Evolutionary conservation across 306 rosid genomes (phyloP), one percentile per base, ranked within the genome.

Genomic region (Gynostemma pentaphyllum): DNA sequence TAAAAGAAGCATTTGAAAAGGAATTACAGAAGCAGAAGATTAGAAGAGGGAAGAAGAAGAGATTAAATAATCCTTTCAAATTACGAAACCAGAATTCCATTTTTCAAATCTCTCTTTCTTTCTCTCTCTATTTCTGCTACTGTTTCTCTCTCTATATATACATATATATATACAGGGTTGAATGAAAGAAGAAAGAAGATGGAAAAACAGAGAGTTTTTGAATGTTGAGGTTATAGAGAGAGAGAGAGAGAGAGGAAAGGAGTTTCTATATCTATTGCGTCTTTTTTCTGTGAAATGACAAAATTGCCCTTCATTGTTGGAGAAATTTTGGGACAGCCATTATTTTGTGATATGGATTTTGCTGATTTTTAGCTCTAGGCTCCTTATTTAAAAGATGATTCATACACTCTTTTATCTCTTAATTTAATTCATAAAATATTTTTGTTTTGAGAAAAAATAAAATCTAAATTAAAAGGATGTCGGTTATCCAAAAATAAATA

Each of bases 31-130:
- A 26, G 49, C 63, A 72, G 28, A 46, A 42, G 52, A 69, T 15
- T 10, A 70, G 28, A 10, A 56, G 45, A 40, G 52, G 61, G 42
- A 76, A 26, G 37, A 76, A 26, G 37, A 62, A 68, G 42, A 52
- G 5, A 47, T 34, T 68, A 13, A 21, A 34, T 40, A 21, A 34
- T 40, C 68, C 74, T 19, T 29, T 34, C 44, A 68, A 66, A 70
- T 77, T 52, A 78, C 87, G 72, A 71, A 75, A 56, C 34, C 29
- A 19, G 5, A n/a, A 72, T 57, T 79, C 80, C 88, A 82, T 80
- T 32, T 49, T 62, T 57, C 21, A 18, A 24, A 29, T 71, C 46
- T 48, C 71, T 39, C 16, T 44, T 41, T 0, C 29, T 67, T n/a
- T 21, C 47, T 39, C 5, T 69, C 1, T 27, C 26, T 75, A 67